Conservation (phyloP, 495 filamentous ascomycete species). For the Bombardia bombarda region DNA sequence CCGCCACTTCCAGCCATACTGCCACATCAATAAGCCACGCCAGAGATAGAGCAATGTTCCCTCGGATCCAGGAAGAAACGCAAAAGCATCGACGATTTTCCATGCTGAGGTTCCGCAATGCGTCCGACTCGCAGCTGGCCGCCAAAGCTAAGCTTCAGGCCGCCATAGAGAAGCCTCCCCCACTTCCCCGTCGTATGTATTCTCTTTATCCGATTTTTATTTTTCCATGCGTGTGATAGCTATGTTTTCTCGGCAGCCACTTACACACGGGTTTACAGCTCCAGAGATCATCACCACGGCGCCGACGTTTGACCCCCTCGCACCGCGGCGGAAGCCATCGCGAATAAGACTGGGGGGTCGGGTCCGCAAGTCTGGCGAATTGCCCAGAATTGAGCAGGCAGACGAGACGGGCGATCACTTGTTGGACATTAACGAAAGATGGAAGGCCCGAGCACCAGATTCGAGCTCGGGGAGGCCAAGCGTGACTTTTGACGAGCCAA, state of each 20-base stretch:
- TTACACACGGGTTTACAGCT: conserved; percentile 40
- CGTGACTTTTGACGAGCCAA: conserved; percentile 61
- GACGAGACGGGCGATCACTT: conserved; percentile 13
- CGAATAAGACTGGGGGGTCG: conserved; percentile 40
- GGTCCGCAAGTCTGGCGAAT: conserved; percentile 35
- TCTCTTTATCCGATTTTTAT: not conserved
- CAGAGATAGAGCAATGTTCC: conserved; percentile 25
- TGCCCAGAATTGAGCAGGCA: conserved; percentile 27
- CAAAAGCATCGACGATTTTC: conserved; percentile 67
- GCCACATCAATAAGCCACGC: conserved; percentile 23
- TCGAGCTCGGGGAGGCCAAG: conserved; percentile 33
- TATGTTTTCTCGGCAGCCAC: conserved; percentile 2
- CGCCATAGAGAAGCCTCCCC: conserved; percentile 51
- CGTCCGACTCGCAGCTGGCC: conserved; percentile 86
- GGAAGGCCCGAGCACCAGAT: conserved; percentile 29
- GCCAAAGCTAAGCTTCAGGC: conserved; percentile 67
- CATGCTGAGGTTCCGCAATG: conserved; percentile 84
- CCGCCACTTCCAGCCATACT: conserved; percentile 11
- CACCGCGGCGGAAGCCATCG: conserved; percentile 43
- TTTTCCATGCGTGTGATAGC: not conserved
- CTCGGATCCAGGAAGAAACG: conserved; percentile 37
- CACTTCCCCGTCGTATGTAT: conserved; percentile 61
- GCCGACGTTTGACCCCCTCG: conserved; percentile 59
- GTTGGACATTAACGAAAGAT: conserved; percentile 29
- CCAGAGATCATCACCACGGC: conserved; percentile 92